Conservation (phyloP, 306 rosid genomes). For the Pyrus communis region DNA sequence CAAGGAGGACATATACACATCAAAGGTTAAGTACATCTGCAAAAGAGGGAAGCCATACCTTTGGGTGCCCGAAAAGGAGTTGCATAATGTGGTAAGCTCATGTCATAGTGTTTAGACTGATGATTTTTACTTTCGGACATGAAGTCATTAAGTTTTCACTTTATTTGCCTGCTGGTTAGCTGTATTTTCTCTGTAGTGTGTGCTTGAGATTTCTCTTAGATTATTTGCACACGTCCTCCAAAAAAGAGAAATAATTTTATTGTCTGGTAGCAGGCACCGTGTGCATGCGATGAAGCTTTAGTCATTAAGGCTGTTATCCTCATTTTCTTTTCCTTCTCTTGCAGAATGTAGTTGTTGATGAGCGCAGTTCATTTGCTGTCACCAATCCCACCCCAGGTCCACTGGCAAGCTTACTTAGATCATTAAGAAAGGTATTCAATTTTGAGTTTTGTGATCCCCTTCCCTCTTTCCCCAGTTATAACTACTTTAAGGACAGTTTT, state of each 20-base stretch:
- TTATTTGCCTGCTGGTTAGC: not conserved
- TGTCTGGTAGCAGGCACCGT: not conserved
- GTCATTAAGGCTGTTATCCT: not conserved
- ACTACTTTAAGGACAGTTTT: not conserved
- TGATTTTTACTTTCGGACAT: not conserved
- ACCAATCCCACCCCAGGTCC: conserved; percentile 74
- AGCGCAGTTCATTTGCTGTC: conserved; percentile 88
- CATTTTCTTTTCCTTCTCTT: conserved; percentile 11
- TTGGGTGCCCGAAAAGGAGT: conserved; percentile 79
- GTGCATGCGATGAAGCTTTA: not conserved
- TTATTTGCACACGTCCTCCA: not conserved
- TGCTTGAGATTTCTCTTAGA: not conserved
- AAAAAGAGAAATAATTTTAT: not conserved
- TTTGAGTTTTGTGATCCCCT: not conserved
- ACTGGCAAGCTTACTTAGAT: conserved; percentile 46
- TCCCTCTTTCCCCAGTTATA: not conserved
- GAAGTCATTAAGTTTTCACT: not conserved
- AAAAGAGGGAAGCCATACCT: conserved; percentile 76
- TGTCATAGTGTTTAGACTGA: conserved; percentile 3
- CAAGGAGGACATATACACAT: conserved; percentile 55
- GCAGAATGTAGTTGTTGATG: conserved; percentile 82
- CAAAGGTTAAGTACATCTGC: conserved; percentile 68
- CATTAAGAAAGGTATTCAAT: conserved; percentile 48
- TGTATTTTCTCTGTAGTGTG: not conserved
- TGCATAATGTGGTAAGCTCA: conserved; percentile 72